Conservation (phyloP, 2,329 filamentous ascomycete species). For the Fusarium sp. region DNA sequence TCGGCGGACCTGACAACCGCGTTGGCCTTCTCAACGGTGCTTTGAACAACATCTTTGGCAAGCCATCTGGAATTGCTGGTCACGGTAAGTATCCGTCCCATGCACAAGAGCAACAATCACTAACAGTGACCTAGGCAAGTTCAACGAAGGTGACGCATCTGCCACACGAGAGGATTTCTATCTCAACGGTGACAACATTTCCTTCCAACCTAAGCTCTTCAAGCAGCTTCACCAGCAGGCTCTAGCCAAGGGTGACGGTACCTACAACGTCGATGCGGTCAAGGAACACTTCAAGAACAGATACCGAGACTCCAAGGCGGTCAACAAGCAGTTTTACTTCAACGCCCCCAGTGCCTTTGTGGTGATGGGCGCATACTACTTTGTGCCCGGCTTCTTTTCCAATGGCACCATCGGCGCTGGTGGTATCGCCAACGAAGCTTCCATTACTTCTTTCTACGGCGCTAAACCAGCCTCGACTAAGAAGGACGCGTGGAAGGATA, state of each 20-base stretch:
- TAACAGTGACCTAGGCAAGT: slow-evolving; percentile 17
- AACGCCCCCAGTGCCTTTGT: slow-evolving; percentile 14
- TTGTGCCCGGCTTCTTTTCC: slow-evolving; percentile 31
- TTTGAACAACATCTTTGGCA: slow-evolving; percentile 28
- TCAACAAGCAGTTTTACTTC: slow-evolving; percentile 31
- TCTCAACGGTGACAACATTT: slow-evolving; percentile 25
- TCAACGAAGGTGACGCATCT: slow-evolving; percentile 31
- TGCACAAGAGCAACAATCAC: accelerated
- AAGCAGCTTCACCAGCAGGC: slow-evolving; percentile 27
- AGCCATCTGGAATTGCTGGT: slow-evolving; percentile 23
- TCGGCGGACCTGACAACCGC: slow-evolving; percentile 17
- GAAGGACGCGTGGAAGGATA: slow-evolving; percentile 22
- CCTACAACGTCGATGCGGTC: slow-evolving; percentile 24
- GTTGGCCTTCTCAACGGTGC: slow-evolving; percentile 17
- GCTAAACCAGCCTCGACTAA: slow-evolving; percentile 18
- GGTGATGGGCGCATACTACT: slow-evolving; percentile 32
- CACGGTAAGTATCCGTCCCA: neutral
- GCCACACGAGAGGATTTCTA: slow-evolving; percentile 30
- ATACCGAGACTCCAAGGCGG: slow-evolving; percentile 18
- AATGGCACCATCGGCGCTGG: slow-evolving; percentile 28
- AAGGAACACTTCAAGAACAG: slow-evolving; percentile 33
- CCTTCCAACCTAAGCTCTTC: slow-evolving; percentile 16
- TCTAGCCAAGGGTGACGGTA: slow-evolving; percentile 22
- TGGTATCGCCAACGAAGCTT: slow-evolving; percentile 28
- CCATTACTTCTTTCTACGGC: slow-evolving; percentile 26